These are phyloP conservation scores for Candida ipomoeae DNA, from an alignment of 805 yeast species.

Conservation along the genomic window DNA sequence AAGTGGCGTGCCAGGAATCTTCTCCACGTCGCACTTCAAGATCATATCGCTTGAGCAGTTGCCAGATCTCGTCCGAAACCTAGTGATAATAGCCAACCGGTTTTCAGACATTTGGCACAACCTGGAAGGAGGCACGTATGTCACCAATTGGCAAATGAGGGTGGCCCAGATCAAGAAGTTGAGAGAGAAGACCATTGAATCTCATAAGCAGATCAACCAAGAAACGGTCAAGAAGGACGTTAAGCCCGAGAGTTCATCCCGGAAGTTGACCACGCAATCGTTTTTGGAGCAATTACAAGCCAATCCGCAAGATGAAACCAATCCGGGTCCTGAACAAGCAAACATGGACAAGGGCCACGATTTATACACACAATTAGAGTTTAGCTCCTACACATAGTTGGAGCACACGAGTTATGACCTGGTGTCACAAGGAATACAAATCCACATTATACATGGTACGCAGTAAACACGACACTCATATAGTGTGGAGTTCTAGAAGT, in stretches of 20 bases:
- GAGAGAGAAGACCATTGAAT: constrained; percentile 25
- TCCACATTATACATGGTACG: neutral
- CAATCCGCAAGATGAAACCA: neutral
- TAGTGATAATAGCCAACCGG: constrained; percentile 61
- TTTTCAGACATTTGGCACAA: constrained; percentile 76
- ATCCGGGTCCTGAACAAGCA: neutral
- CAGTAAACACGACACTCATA: neutral
- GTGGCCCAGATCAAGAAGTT: constrained; percentile 47
- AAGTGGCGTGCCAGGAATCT: constrained; percentile 69
- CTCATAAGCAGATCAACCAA: constrained; percentile 26
- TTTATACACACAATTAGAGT: constrained; percentile 26
- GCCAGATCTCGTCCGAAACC: constrained; percentile 61
- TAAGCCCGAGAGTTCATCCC: constrained; percentile 4
- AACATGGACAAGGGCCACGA: constrained; percentile 8
- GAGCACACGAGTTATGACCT: neutral
- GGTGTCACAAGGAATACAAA: neutral
- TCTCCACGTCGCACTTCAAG: constrained; percentile 74
- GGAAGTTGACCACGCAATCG: constrained; percentile 25
- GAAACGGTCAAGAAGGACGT: constrained; percentile 11
- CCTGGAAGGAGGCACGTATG: constrained; percentile 42
- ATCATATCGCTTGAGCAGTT: constrained; percentile 57
- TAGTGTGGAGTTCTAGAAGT: no score
- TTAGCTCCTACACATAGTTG: constrained; percentile 27
- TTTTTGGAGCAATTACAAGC: constrained; percentile 28
- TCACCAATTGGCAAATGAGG: constrained; percentile 66